A percentile compares a stretch with the other conserved stretches of the same genome.
phyloP scores from a whole-genome alignment of 495 filamentous ascomycete genomes.

The Penicillium crystallinum region DNA sequence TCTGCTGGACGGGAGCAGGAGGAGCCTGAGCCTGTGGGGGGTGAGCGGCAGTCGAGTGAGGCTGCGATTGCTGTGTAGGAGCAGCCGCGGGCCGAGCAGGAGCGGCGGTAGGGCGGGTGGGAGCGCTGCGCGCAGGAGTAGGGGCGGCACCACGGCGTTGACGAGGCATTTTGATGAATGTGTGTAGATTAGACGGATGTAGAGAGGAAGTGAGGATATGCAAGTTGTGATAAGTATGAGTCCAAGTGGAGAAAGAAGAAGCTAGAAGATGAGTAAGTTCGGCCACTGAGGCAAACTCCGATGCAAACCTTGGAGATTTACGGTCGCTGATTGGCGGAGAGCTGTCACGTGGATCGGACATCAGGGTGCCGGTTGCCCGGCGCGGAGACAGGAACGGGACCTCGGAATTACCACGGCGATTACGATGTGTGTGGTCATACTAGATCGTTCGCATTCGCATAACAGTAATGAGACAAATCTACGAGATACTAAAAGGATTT shows the following conservation, averaged over 20 bases:
- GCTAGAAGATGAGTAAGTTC: constrained; percentile 23
- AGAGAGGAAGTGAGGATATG: constrained; percentile 9
- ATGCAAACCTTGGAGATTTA: constrained; percentile 14
- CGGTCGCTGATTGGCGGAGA: constrained; percentile 18
- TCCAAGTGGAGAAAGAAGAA: constrained; percentile 21
- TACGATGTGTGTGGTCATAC: background rate
- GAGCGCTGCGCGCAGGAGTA: constrained; percentile 53
- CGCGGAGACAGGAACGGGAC: constrained; percentile 3
- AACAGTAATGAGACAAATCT: background rate
- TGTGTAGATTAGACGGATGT: constrained; percentile 3
- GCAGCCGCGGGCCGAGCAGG: constrained; percentile 54
- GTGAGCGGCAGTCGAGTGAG: constrained; percentile 64
- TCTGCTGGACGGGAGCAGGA: constrained; percentile 43
- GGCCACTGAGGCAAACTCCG: constrained; percentile 24
- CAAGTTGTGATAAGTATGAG: constrained; percentile 8
- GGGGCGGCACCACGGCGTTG: constrained; percentile 60
- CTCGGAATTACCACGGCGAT: background rate
- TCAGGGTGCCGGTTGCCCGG: background rate
- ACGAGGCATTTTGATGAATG: constrained; percentile 63
- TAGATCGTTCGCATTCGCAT: too few relatives aligned
- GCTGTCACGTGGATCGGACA: constrained; percentile 9
- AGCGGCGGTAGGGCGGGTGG: constrained; percentile 62
- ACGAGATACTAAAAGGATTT: background rate
- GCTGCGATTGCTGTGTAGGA: constrained; percentile 38
- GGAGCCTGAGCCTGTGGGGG: constrained; percentile 44